These are phyloP conservation scores for Pholiota microspora DNA, from an alignment of 768 basidiomycete genomes.

Conservation along the genomic window DNA sequence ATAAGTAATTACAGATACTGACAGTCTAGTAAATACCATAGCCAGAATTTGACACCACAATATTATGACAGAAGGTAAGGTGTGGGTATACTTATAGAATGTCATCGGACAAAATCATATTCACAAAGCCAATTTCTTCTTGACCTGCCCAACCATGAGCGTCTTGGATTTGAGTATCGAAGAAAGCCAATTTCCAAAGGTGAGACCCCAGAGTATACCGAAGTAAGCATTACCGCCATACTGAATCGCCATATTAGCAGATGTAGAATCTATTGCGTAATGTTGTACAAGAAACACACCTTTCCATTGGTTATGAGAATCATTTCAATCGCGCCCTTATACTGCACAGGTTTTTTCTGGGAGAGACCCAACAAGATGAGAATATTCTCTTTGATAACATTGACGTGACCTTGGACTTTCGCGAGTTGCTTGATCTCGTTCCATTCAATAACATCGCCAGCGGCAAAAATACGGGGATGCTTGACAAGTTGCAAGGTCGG, in stretches of 20 bases:
- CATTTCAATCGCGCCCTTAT: conserved; percentile 51
- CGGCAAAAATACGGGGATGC: conserved; percentile 57
- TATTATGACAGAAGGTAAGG: no score
- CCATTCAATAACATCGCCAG: conserved; percentile 64
- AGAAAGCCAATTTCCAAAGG: conserved; percentile 45
- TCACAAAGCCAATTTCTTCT: background rate
- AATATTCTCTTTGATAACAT: conserved; percentile 44
- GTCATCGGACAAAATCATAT: background rate
- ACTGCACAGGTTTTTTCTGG: conserved; percentile 29
- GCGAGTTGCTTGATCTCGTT: conserved; percentile 56
- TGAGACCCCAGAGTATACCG: conserved; percentile 44
- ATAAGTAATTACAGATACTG: no score
- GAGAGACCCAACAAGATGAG: conserved; percentile 32
- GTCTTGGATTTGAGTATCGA: conserved; percentile 37
- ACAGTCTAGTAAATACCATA: no score
- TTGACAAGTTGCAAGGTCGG: conserved; percentile 56
- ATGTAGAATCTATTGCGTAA: no score
- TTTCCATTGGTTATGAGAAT: conserved; percentile 58
- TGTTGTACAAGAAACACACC: conserved; percentile 36
- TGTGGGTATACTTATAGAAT: background rate
- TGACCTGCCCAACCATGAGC: conserved; percentile 19
- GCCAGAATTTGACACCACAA: no score
- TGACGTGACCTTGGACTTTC: conserved; percentile 43
- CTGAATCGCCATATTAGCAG: no score
- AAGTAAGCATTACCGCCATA: conserved; percentile 40